Percentiles rank a stretch among this genome's conserved stretches.
Conservation (phyloP, 148 eudicot species). For the Rhododendron mucronatum region DNA sequence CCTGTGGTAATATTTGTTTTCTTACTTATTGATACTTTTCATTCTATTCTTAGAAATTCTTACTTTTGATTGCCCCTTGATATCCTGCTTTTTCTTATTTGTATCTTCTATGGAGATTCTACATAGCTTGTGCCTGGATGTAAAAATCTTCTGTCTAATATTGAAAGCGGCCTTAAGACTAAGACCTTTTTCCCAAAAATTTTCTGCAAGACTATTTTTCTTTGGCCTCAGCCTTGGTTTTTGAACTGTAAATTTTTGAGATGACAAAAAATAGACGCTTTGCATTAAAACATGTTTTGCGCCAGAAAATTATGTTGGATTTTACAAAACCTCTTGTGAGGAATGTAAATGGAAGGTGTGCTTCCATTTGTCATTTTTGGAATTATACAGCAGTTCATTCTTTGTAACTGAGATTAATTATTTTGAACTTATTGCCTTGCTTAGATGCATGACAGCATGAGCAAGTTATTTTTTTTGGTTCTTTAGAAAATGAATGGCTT, state of each 20-base stretch:
- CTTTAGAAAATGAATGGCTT: neutral
- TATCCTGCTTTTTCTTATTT: conserved; percentile 1
- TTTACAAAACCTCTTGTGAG: neutral
- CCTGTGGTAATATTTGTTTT: conserved; percentile 61
- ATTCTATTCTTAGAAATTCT: neutral
- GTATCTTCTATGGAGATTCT: neutral
- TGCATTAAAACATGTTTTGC: neutral
- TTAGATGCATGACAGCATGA: neutral
- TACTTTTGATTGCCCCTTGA: neutral
- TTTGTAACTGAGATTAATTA: neutral
- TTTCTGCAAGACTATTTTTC: neutral
- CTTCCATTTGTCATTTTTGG: neutral
- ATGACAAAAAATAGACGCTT: neutral
- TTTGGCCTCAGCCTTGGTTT: neutral
- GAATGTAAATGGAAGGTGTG: neutral
- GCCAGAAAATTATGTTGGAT: neutral
- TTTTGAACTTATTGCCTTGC: neutral
- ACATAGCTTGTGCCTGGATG: neutral
- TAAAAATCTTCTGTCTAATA: neutral
- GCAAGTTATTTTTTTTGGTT: neutral
- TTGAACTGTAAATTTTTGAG: neutral
- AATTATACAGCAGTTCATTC: neutral
- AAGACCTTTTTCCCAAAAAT: neutral
- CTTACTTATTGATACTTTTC: neutral
- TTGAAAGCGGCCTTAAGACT: neutral